These are phyloP conservation scores for Phellinidium pouzarii DNA, from an alignment of 1,284 basidiomycete species.

Conservation along the genomic window DNA sequence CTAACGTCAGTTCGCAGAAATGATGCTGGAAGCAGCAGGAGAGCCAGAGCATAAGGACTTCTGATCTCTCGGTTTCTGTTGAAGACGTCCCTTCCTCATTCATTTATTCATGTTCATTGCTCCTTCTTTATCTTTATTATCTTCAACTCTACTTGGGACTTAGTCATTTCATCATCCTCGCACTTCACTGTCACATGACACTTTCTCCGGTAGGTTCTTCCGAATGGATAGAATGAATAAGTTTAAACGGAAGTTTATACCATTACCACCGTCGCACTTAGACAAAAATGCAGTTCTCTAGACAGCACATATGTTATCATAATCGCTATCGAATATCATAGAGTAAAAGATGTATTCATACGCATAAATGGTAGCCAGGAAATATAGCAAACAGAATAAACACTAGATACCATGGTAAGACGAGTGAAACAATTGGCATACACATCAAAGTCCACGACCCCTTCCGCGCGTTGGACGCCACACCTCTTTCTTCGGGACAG, in stretches of 20 bases:
- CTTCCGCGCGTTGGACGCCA: conserved; percentile 38
- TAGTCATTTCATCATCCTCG: background rate
- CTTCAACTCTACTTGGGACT: conserved; percentile 2
- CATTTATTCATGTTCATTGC: background rate
- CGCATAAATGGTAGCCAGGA: background rate
- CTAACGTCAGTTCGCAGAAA: conserved; percentile 14
- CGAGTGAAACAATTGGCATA: background rate
- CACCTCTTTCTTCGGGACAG: conserved; percentile 39
- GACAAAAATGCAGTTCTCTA: background rate
- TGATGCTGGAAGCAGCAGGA: conserved; percentile 23
- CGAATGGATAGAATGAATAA: background rate
- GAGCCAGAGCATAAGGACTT: conserved; percentile 16
- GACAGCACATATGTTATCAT: conserved; percentile 11
- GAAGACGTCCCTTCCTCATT: background rate
- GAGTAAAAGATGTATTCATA: conserved; percentile 3
- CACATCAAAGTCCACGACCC: conserved; percentile 17
- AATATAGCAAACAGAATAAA: background rate
- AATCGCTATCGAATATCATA: conserved; percentile 2
- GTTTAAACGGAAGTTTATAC: too few species aligned
- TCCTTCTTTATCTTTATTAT: conserved; percentile 13
- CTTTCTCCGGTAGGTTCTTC: background rate
- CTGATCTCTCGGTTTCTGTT: background rate
- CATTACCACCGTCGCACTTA: background rate
- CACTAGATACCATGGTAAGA: background rate
- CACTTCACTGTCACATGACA: background rate